phyloP scores from a whole-genome alignment of 768 basidiomycete genomes.

The Lactifluus subvellereus region DNA sequence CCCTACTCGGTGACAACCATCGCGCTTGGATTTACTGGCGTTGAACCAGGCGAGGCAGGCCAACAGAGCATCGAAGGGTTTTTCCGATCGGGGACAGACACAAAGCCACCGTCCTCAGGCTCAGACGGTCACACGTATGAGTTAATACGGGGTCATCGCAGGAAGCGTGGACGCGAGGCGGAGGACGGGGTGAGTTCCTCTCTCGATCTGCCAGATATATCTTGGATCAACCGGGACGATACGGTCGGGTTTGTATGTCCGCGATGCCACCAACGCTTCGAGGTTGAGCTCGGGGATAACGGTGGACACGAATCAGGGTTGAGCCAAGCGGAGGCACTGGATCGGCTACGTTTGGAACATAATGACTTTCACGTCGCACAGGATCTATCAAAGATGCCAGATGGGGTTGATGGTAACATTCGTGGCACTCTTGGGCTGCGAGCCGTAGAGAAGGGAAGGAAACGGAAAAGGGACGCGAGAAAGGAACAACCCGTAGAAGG shows the following conservation, averaged over 20 bases:
- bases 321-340: conserved; percentile 32
- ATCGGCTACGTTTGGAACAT: conserved; percentile 59
- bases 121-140: background rate
- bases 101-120: conserved; percentile 1
- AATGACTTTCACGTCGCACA: conserved; percentile 87
- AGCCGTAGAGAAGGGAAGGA: conserved; percentile 22
- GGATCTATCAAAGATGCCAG: conserved; percentile 51
- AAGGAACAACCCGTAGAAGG: conserved; percentile 28
- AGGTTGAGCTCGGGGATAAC: conserved; percentile 25
- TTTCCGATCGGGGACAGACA: conserved; percentile 41
- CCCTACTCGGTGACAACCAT: conserved; percentile 68
- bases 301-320: conserved; percentile 29
- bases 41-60: conserved; percentile 68
- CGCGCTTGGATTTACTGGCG: conserved; percentile 67
- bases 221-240: background rate
- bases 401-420: conserved; percentile 26
- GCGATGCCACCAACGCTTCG: conserved; percentile 5
- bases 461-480: conserved; percentile 31
- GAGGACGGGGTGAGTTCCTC: conserved; percentile 17
- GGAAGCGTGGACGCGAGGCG: conserved; percentile 8
- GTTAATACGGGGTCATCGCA: conserved; percentile 23
- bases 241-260: conserved; percentile 7
- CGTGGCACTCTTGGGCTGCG: conserved; percentile 13
- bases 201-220: background rate
- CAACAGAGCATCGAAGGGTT: conserved; percentile 89